These are phyloP conservation scores for Fusarium sp. DNA, from an alignment of 2,329 filamentous ascomycete genomes.

Conservation along the genomic window DNA sequence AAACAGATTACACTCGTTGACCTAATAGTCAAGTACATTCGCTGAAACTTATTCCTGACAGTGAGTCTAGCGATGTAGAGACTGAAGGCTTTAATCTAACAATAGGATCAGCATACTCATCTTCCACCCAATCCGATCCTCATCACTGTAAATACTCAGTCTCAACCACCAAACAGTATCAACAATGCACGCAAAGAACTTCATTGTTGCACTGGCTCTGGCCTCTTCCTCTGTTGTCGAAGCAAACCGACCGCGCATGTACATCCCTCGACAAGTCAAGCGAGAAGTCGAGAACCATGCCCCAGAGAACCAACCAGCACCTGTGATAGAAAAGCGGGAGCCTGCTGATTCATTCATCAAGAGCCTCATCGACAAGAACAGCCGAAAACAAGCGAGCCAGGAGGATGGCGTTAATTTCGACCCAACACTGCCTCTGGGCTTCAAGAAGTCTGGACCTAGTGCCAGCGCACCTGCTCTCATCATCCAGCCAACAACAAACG, in stretches of 20 bases:
- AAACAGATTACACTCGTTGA: constrained; percentile 59
- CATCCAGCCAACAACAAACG: constrained; percentile 34
- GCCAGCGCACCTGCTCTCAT: constrained; percentile 31
- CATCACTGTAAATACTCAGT: constrained; percentile 32
- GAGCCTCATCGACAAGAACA: constrained; percentile 27
- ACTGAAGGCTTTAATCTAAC: constrained; percentile 6
- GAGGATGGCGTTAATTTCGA: constrained; percentile 22
- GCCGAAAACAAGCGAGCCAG: not conserved
- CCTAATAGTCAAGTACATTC: constrained; percentile 68
- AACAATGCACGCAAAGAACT: constrained; percentile 60
- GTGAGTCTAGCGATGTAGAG: constrained; percentile 36
- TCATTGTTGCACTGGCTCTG: constrained; percentile 58
- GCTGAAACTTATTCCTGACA: constrained; percentile 61
- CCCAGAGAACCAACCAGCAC: constrained; percentile 31
- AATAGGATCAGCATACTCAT: constrained; percentile 24
- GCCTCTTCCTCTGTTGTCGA: constrained; percentile 58
- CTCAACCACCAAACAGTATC: constrained; percentile 31
- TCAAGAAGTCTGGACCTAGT: constrained; percentile 22
- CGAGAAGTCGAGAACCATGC: constrained; percentile 56
- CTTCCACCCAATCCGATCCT: constrained; percentile 30
- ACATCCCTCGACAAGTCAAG: constrained; percentile 66
- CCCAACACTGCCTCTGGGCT: constrained; percentile 19
- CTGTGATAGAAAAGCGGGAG: constrained; percentile 27
- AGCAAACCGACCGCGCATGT: constrained; percentile 60
- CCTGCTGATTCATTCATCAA: constrained; percentile 39